Base-by-base conservation (phyloP, 352 stramenopile species). In the Phytopythium oedochilum region DNA sequence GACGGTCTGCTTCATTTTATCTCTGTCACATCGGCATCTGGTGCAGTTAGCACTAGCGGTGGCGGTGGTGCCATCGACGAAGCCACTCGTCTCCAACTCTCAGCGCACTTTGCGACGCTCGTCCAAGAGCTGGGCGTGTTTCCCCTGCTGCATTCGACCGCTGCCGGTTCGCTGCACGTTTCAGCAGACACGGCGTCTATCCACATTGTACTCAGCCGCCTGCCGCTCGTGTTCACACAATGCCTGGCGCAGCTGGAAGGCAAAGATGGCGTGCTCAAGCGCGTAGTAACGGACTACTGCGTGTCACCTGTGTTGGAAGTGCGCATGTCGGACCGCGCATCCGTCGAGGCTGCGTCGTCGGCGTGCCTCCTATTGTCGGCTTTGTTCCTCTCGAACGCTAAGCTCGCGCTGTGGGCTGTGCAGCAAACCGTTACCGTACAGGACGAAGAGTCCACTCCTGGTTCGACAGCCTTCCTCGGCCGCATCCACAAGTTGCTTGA, bases 161-260 rank as follows among this genome's bases (percentile, higher is more conserved):
- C 77, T 15, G 69, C 79, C 32, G 74, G 64, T 36, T 74, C 73
- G 31, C 50, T 91, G 5, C 70, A 77, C 54, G 62, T 66, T 0
- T 55, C 31, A 36, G 22, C 56, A 26, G 55, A 32, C n/a, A 57
- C 64, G 34, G 53, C 68, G 4, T 55, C 66, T n/a, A 81, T 73
- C 25, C 62, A 75, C 25, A 60, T 82, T 20, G 49, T 91, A 39
- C 57, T 92, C 14, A 92, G 75, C 43, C 83, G 82, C 10, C 61
- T 92, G 32, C 75, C 85, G 47, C 64, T 94, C 25, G 78, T 94
- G 17, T 94, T 93, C 51, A 93, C 84, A n/a, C 82, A 94, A 57
- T 89, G 79, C n/a, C 64, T 94, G 0, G 73, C 80, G 23, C 75
- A 83, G 38, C 81, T 92, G 31, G 83, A 90, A 31, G 61, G 60